phyloP scores from a whole-genome alignment of 2,329 filamentous ascomycete species.

The Ophiostoma australiae region DNA sequence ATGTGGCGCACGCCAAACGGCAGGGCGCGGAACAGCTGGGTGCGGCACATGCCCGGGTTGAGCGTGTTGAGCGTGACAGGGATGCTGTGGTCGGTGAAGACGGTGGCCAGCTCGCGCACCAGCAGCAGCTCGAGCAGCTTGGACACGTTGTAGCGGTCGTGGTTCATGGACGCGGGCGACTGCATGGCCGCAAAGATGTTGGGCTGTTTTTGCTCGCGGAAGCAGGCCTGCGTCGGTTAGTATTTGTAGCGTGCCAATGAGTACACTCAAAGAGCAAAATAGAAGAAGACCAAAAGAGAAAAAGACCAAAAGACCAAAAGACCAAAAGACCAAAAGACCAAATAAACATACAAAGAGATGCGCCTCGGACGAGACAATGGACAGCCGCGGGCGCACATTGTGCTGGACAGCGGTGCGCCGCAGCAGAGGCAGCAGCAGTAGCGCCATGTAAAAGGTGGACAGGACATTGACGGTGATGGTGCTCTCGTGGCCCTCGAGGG shows the following conservation, averaged over 20 bases:
- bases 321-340: not conserved
- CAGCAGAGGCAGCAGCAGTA: conserved; percentile 42
- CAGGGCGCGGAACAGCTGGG: conserved; percentile 37
- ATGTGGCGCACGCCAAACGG: conserved; percentile 32
- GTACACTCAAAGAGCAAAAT: too few relatives aligned
- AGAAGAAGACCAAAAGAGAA: too few relatives aligned
- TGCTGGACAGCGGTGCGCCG: conserved; percentile 35
- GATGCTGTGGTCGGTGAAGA: conserved; percentile 32
- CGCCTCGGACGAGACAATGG: conserved; percentile 40
- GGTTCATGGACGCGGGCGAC: conserved; percentile 28
- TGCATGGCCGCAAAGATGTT: conserved; percentile 36
- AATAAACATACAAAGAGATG: conserved; percentile 31
- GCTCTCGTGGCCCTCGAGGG: conserved; percentile 38
- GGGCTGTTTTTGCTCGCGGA: conserved; percentile 33
- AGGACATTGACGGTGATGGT: conserved; percentile 46
- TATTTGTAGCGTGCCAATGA: not conserved
- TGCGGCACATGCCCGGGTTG: conserved; percentile 41
- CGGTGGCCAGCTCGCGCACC: conserved; percentile 36
- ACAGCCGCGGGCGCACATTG: conserved; percentile 37
- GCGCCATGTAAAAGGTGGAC: conserved; percentile 42
- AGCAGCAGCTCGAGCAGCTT: conserved; percentile 36
- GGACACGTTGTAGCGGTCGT: conserved; percentile 36
- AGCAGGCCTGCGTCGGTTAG: conserved; percentile 31
- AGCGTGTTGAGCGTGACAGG: conserved; percentile 38
- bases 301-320: too few relatives aligned